Conservation (phyloP, 345 rosid genomes). For the Pugionium cornutum region DNA sequence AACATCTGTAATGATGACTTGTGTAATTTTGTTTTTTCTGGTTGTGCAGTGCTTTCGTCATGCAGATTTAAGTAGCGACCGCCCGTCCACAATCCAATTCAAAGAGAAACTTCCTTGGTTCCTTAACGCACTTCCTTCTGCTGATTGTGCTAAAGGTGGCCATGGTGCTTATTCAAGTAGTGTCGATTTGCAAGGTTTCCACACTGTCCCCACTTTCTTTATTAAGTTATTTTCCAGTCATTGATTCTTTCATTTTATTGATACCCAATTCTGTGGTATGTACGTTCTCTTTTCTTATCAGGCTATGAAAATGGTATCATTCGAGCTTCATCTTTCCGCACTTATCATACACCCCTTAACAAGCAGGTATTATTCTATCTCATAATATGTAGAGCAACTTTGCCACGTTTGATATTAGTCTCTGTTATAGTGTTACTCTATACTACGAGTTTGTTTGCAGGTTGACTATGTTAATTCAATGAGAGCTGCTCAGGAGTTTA, state of each 20-base stretch:
- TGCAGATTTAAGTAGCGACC: conserved; percentile 77
- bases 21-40: not conserved
- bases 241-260: not conserved
- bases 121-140: conserved; percentile 88
- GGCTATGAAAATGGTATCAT: conserved; percentile 76
- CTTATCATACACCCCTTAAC: conserved; percentile 93
- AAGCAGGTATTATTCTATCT: conserved; percentile 62
- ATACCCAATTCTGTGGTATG: conserved; percentile 6
- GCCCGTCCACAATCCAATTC: conserved; percentile 84
- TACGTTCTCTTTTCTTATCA: conserved; percentile 36
- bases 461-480: conserved; percentile 83
- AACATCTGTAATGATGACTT: conserved; percentile 3
- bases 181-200: conserved; percentile 79
- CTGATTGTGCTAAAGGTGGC: conserved; percentile 98
- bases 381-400: not conserved
- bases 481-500: conserved; percentile 90
- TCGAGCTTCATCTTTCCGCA: conserved; percentile 96
- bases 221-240: not conserved
- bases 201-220: not conserved
- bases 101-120: conserved; percentile 97
- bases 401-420: not conserved
- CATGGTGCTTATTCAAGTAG: conserved; percentile 95
- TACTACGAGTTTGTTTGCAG: conserved; percentile 44
- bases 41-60: conserved; percentile 86
- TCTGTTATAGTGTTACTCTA: conserved; percentile 7